Percentiles rank a stretch among this genome's conserved stretches.
Conservation (phyloP, 73 alveolate genomes). For the Blepharisma japonicum region DNA sequence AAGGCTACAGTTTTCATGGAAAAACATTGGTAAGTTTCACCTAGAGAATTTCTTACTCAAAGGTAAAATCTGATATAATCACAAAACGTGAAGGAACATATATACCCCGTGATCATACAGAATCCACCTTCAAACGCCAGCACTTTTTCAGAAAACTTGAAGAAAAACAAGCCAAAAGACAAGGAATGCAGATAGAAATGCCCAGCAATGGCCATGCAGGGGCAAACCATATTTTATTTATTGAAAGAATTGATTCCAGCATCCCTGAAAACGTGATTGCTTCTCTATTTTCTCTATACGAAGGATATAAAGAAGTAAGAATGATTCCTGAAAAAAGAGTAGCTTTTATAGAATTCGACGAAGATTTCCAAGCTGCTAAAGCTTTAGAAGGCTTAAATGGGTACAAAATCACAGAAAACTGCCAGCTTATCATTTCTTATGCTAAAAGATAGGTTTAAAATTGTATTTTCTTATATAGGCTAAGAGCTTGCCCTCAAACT, state of each 20-base stretch:
- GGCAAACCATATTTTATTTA: background rate
- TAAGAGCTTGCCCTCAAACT: too few species aligned
- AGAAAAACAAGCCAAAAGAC: too few species aligned
- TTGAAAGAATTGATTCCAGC: constrained; percentile 1
- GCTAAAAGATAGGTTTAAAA: background rate
- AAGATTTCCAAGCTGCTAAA: constrained; percentile 35
- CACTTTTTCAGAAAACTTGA: too few species aligned
- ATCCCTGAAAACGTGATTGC: constrained; percentile 3
- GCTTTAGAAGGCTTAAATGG: constrained; percentile 51
- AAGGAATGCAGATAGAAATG: background rate
- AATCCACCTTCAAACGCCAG: too few species aligned
- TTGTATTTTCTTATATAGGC: too few species aligned
- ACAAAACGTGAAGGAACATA: constrained; percentile 51
- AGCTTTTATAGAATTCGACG: constrained; percentile 45
- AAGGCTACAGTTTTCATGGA: constrained; percentile 48
- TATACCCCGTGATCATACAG: background rate
- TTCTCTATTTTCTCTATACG: constrained; percentile 30
- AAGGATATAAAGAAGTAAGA: constrained; percentile 52
- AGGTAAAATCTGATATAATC: constrained; percentile 36
- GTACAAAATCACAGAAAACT: constrained; percentile 11
- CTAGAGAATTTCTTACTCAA: constrained; percentile 37
- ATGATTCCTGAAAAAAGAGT: constrained; percentile 45
- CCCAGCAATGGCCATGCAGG: background rate
- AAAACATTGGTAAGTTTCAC: constrained; percentile 39
- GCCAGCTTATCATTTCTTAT: constrained; percentile 3